phyloP scores from a whole-genome alignment of 768 basidiomycete genomes.

The Trametes coccinea region DNA sequence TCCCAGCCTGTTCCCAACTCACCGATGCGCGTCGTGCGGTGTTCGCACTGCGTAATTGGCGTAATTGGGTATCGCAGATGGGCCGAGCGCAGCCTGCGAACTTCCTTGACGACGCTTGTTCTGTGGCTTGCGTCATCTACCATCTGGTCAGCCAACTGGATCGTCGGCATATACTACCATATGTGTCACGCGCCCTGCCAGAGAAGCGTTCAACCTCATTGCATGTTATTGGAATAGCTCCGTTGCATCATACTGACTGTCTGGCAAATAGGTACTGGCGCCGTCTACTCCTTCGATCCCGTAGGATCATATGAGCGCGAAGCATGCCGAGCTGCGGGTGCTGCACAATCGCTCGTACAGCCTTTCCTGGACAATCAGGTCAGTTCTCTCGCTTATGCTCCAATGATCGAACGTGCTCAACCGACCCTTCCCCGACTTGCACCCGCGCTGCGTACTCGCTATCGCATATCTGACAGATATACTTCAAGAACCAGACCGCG shows the following conservation, averaged over 20 bases:
- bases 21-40: no score
- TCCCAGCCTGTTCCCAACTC: no score
- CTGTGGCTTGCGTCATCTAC: no score
- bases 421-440: slow-evolving; percentile 52
- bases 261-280: slow-evolving; percentile 71
- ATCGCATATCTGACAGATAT: slow-evolving; percentile 61
- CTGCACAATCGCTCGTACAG: slow-evolving; percentile 92
- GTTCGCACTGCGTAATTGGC: no score
- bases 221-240: slow-evolving; percentile 11
- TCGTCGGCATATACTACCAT: background rate
- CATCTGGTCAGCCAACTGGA: no score
- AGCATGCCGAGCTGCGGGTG: slow-evolving; percentile 93
- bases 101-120: no score
- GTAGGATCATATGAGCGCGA: slow-evolving; percentile 98
- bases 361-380: slow-evolving; percentile 99
- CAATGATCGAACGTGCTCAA: slow-evolving; percentile 11
- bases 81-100: no score
- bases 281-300: slow-evolving; percentile 99
- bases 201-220: background rate
- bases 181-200: background rate
- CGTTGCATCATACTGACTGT: slow-evolving; percentile 14
- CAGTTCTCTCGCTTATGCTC: slow-evolving; percentile 36
- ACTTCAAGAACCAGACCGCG: slow-evolving; percentile 93
- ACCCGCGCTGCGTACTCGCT: slow-evolving; percentile 26
- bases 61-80: no score